A percentile compares a stretch with the other conserved stretches of the same genome.
phyloP scores from a whole-genome alignment of 139 green algal species.

The Coccomyxa sp. region DNA sequence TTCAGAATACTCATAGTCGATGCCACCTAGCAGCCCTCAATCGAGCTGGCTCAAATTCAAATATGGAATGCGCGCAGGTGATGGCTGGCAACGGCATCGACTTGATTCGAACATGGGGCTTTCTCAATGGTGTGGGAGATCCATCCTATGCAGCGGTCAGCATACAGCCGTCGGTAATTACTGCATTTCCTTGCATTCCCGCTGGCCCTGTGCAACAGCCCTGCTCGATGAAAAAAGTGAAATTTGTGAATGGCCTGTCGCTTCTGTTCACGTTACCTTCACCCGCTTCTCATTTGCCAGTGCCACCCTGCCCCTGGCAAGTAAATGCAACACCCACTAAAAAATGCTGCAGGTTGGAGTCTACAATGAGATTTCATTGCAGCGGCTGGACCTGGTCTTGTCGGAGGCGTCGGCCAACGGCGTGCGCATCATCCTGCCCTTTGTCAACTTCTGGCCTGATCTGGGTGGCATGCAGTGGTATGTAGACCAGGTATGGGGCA shows the following conservation, averaged over 20 bases:
- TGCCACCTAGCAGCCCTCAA: neutral
- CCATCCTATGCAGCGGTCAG: neutral
- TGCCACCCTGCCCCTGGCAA: neutral
- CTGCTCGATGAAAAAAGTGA: neutral
- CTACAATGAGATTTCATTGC: slow-evolving; percentile 5
- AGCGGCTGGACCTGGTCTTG: slow-evolving; percentile 32
- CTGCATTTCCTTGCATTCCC: neutral
- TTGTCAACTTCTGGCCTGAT: slow-evolving; percentile 34
- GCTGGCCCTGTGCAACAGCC: neutral
- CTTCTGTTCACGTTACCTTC: neutral
- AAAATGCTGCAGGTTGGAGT: neutral
- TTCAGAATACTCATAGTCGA: neutral
- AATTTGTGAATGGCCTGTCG: neutral
- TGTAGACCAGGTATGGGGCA: slow-evolving; percentile 6
- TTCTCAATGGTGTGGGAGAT: neutral
- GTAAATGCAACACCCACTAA: too few species aligned
- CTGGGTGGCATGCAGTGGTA: slow-evolving; percentile 41
- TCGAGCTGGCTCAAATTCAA: neutral
- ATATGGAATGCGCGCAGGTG: neutral
- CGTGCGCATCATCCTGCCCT: slow-evolving; percentile 43
- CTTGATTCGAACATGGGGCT: neutral
- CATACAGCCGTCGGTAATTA: neutral
- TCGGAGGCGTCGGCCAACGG: slow-evolving; percentile 20
- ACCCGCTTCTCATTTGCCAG: neutral
- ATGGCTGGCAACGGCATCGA: neutral